These are phyloP conservation scores for cucumber (Cucumis sativus) DNA, from an alignment of 306 rosid genomes.

Conservation along the genomic window Cucumber_9930_V3 NC_026657.2:28535001-28535500, in stretches of 20 bases:
- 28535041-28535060: neutral
- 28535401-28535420: neutral
- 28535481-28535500: conserved; percentile 88
- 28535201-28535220: neutral
- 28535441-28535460: conserved; percentile 97
- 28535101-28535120: neutral
- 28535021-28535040: too few relatives aligned
- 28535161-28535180: neutral
- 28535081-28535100: neutral
- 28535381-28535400: neutral
- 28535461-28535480: conserved; percentile 92
- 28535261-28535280: neutral
- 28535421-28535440: conserved; percentile 71
- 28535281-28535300: neutral
- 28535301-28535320: neutral
- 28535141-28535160: neutral
- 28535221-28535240: neutral
- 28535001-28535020: neutral
- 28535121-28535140: neutral
- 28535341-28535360: neutral
- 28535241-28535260: neutral
- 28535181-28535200: neutral
- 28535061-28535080: neutral
- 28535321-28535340: neutral
- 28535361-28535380: neutral